Evolutionary conservation across 768 basidiomycete genomes (phyloP).

Genomic region (Candolleomyces aberdarensis): DNA sequence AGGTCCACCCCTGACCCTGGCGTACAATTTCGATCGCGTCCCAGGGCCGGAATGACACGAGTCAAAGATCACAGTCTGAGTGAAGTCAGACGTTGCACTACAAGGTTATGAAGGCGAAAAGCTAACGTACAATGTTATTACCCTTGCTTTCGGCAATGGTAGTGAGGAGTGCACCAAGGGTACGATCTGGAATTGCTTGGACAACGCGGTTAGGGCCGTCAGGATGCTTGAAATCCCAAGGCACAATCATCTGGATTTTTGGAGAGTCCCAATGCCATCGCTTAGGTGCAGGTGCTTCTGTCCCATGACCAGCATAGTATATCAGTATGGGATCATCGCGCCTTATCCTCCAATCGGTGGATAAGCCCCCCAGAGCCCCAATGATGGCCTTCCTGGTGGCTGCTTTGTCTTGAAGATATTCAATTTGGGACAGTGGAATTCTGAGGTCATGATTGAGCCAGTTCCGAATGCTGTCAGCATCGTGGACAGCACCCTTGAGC

Average conservation of each 20-base stretch:
- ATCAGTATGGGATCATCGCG: neutral
- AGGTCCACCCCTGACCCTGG: no score
- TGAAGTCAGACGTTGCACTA: no score
- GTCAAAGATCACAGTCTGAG: no score
- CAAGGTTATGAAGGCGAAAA: no score
- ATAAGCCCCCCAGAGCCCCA: neutral
- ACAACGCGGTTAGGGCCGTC: neutral
- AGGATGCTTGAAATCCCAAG: neutral
- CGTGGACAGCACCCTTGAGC: neutral
- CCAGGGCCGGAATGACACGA: no score
- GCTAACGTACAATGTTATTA: neutral
- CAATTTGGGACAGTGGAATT: neutral
- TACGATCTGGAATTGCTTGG: neutral
- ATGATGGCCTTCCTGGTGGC: neutral
- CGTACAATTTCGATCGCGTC: no score
- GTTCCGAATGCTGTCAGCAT: neutral
- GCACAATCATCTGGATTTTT: neutral
- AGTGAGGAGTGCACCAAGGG: neutral
- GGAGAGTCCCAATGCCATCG: neutral
- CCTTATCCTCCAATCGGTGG: neutral
- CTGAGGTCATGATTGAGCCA: neutral
- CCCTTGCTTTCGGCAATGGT: neutral
- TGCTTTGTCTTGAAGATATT: neutral
- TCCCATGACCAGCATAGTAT: neutral
- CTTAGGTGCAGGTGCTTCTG: neutral